Evolutionary conservation across 2,329 filamentous ascomycete species (phyloP).

Genomic region (Xylaria sp.): DNA sequence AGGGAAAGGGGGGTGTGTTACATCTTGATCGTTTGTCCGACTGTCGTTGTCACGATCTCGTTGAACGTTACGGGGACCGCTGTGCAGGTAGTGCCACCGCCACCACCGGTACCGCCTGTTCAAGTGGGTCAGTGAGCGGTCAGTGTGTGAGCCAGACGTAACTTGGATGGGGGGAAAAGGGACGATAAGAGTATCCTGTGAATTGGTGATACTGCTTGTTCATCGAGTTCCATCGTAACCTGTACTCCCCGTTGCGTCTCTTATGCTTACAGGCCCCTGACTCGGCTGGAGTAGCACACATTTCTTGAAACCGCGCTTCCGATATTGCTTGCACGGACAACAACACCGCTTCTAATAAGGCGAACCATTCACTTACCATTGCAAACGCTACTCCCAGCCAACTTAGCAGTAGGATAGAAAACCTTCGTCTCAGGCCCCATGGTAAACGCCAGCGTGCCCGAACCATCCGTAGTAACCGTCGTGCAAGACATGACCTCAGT

Average conservation of each 20-base stretch:
- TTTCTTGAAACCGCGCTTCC: background rate
- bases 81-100: constrained; percentile 18
- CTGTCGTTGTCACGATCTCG: constrained; percentile 57
- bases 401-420: constrained; percentile 48
- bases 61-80: constrained; percentile 60
- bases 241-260: background rate
- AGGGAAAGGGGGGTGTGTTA: constrained; percentile 47
- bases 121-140: constrained; percentile 1
- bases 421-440: constrained; percentile 57
- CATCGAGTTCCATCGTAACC: background rate
- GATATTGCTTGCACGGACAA: background rate
- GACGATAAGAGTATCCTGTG: background rate
- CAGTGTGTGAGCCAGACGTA: no score
- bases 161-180: background rate
- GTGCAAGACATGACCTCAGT: constrained; percentile 60
- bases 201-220: background rate
- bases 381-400: constrained; percentile 36
- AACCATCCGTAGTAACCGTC: constrained; percentile 54
- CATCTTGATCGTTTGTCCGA: constrained; percentile 61
- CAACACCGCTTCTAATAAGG: background rate
- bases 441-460: constrained; percentile 56
- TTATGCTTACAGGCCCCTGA: background rate
- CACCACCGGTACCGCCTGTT: background rate
- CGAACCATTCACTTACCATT: constrained; percentile 27
- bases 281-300: no score